Evolutionary conservation across 2,329 filamentous ascomycete species (phyloP).

Genomic region (Aspergillus flavus): DNA sequence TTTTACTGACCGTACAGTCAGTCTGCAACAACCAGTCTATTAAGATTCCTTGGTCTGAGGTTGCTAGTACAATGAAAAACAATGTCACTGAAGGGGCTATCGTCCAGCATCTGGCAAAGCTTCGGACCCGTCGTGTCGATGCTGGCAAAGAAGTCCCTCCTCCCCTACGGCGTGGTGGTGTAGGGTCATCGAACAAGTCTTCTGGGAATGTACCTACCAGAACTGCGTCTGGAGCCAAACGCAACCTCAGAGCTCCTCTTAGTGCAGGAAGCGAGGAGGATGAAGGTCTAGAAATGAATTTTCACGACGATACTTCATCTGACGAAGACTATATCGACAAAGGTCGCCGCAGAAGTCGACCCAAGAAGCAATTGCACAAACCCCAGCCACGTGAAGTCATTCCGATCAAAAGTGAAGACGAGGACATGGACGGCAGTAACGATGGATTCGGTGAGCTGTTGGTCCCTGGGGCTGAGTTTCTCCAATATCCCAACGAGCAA

Average conservation of each 20-base stretch:
- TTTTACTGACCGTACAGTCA: constrained; percentile 46
- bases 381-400: not conserved
- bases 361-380: not conserved
- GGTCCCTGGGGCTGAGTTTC: constrained; percentile 20
- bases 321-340: constrained; percentile 12
- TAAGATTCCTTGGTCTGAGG: constrained; percentile 46
- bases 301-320: constrained; percentile 5
- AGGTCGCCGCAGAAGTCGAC: not conserved
- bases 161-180: constrained; percentile 39
- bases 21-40: constrained; percentile 41
- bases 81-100: constrained; percentile 49
- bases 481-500: constrained; percentile 20
- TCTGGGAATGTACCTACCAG: not conserved
- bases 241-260: not conserved
- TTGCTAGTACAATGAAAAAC: constrained; percentile 43
- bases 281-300: not conserved
- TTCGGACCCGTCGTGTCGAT: constrained; percentile 40
- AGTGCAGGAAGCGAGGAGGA: not conserved
- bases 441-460: constrained; percentile 15
- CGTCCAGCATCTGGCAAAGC: constrained; percentile 50
- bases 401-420: not conserved
- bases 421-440: not conserved
- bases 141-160: constrained; percentile 43
- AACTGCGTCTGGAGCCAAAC: not conserved
- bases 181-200: constrained; percentile 18